Evolutionary conservation across 2,329 filamentous ascomycete species (phyloP).

Genomic region (Cryphonectria parasitica): DNA sequence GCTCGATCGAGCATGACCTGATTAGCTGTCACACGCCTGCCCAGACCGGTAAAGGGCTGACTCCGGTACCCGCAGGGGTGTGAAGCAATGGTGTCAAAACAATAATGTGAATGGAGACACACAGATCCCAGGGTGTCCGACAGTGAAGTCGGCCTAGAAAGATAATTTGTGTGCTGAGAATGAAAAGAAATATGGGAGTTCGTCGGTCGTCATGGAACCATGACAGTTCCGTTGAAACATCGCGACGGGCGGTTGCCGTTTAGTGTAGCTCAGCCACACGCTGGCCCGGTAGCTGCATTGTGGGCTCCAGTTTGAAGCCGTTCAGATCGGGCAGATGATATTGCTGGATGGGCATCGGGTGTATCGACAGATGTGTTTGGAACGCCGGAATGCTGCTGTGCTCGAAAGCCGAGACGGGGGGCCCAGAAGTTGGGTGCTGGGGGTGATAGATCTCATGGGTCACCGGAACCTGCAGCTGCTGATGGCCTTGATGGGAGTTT

Average conservation of each 20-base stretch:
- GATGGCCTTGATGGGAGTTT: slow-evolving; percentile 17
- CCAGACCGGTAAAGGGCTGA: neutral
- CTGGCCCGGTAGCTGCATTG: slow-evolving; percentile 1
- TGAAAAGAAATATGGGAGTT: neutral
- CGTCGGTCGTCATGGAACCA: neutral
- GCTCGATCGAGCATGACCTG: neutral
- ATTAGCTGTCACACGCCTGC: neutral
- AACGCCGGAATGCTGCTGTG: slow-evolving; percentile 6
- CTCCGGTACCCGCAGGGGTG: slow-evolving; percentile 1
- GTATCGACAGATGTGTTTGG: slow-evolving; percentile 4
- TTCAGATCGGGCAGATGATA: slow-evolving; percentile 9
- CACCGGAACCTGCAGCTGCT: slow-evolving; percentile 11
- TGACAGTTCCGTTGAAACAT: neutral
- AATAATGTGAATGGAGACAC: neutral
- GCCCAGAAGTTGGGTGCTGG: slow-evolving; percentile 19
- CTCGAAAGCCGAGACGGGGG: slow-evolving; percentile 7
- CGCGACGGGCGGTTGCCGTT: neutral
- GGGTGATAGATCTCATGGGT: slow-evolving; percentile 22
- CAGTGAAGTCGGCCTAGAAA: neutral
- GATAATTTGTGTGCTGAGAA: neutral
- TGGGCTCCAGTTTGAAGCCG: neutral
- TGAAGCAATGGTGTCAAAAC: neutral
- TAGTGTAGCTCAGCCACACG: slow-evolving; percentile 8
- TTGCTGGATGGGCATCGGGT: slow-evolving; percentile 10
- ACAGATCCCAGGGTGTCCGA: neutral